Evolutionary conservation across 2,329 filamentous ascomycete species (phyloP).

Genomic region (Bipolaris gigantea): DNA sequence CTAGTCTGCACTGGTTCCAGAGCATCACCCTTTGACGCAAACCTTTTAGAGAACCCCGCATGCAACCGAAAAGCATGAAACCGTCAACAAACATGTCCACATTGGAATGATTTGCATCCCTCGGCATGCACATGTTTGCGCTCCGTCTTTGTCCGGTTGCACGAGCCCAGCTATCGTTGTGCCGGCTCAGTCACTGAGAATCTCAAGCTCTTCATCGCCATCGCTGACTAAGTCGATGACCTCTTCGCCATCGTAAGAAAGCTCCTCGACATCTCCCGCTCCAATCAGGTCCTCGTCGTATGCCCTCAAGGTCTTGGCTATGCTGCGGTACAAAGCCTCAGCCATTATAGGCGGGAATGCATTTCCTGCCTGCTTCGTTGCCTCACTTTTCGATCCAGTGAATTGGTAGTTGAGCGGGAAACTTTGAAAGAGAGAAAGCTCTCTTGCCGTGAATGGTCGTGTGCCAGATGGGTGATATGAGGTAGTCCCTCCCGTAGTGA

Average conservation of each 20-base stretch:
- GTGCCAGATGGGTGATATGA: conserved; percentile 17
- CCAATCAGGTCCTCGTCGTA: conserved; percentile 31
- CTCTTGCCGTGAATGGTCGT: conserved; percentile 23
- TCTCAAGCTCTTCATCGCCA: background rate
- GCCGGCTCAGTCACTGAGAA: background rate
- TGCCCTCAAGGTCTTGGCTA: conserved; percentile 23
- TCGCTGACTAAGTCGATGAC: background rate
- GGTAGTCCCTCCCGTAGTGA: conserved; percentile 24
- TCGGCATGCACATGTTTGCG: background rate
- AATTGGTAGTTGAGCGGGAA: conserved; percentile 21
- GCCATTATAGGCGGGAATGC: conserved; percentile 25
- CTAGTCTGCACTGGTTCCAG: background rate
- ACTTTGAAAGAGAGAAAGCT: conserved; percentile 21
- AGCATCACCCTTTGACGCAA: too few relatives aligned
- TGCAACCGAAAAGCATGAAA: too few relatives aligned
- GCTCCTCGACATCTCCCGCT: conserved; percentile 28
- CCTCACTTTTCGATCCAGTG: conserved; percentile 3
- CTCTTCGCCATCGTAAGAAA: background rate
- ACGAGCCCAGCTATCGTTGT: background rate
- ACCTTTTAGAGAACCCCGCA: too few relatives aligned
- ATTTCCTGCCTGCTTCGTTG: conserved; percentile 28
- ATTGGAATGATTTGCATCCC: too few relatives aligned
- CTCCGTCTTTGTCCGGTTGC: background rate
- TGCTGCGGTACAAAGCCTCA: conserved; percentile 2
- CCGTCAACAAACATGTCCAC: background rate